phyloP scores from a whole-genome alignment of 352 stramenopile species.

The Halophytophthora polymorphica region DNA sequence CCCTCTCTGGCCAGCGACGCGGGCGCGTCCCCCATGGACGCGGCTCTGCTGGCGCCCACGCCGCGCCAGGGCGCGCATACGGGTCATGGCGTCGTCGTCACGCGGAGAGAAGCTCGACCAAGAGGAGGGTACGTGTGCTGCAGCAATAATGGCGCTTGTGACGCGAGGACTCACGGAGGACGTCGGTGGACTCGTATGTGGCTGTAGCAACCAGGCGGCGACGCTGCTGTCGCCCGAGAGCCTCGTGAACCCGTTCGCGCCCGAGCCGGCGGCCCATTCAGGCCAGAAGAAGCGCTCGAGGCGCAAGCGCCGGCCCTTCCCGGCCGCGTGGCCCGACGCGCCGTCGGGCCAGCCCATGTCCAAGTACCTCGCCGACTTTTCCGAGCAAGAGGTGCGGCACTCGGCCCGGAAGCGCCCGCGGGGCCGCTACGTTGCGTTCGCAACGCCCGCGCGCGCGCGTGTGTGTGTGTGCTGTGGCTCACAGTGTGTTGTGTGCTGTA shows the following conservation, averaged over 20 bases:
- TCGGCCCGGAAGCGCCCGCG: no score
- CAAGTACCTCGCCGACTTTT: constrained; percentile 79
- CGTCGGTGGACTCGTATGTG: constrained; percentile 7
- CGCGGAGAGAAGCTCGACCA: constrained; percentile 24
- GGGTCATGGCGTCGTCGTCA: constrained; percentile 21
- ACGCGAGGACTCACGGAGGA: constrained; percentile 9
- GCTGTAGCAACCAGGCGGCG: constrained; percentile 21
- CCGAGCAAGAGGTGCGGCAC: constrained; percentile 56
- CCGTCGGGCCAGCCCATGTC: constrained; percentile 43
- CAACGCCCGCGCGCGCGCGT: no score
- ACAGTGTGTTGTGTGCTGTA: constrained; percentile 17
- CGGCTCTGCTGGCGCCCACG: constrained; percentile 18
- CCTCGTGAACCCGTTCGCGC: constrained; percentile 73
- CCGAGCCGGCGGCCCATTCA: constrained; percentile 43
- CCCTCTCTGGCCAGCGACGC: constrained; percentile 59
- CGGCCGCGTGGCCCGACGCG: constrained; percentile 32
- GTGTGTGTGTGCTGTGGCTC: not conserved
- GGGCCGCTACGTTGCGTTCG: no score
- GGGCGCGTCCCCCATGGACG: constrained; percentile 34
- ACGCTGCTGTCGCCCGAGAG: constrained; percentile 33
- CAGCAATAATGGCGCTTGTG: not conserved
- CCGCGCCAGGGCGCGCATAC: constrained; percentile 21
- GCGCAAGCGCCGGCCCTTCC: constrained; percentile 70
- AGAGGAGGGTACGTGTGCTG: constrained; percentile 16
- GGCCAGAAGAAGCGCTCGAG: constrained; percentile 55